phyloP scores from a whole-genome alignment of 345 rosid genomes.

The Pelargonium nanum region DNA sequence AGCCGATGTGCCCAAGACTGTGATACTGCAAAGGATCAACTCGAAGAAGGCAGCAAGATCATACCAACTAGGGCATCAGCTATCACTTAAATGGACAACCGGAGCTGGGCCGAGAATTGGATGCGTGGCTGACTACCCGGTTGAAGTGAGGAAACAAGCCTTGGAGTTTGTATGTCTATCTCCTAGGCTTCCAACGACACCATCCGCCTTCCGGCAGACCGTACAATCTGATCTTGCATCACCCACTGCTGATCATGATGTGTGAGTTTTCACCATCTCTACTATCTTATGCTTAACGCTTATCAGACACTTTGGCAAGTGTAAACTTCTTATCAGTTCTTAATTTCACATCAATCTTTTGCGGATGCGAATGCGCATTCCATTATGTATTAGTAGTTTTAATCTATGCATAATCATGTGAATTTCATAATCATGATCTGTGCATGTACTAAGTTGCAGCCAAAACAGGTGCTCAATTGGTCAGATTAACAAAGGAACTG shows the following conservation, averaged over 20 bases:
- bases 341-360: neutral
- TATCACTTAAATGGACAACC: constrained; percentile 69
- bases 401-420: too few relatives aligned
- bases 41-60: constrained; percentile 64
- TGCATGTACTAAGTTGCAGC: too few relatives aligned
- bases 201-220: constrained; percentile 10
- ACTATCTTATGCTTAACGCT: neutral
- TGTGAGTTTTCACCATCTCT: neutral
- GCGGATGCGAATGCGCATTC: too few relatives aligned
- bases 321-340: neutral
- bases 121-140: constrained; percentile 84
- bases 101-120: constrained; percentile 82
- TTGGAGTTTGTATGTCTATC: constrained; percentile 69
- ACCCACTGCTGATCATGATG: constrained; percentile 6
- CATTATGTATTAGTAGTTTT: too few relatives aligned
- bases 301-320: neutral
- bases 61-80: constrained; percentile 66
- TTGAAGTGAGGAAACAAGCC: constrained; percentile 67
- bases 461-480: too few relatives aligned
- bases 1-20: constrained; percentile 47
- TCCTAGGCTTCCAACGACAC: constrained; percentile 34
- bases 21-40: constrained; percentile 54
- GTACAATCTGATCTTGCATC: constrained; percentile 10
- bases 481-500: too few relatives aligned
- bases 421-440: too few relatives aligned